These are phyloP conservation scores for Backusella morwellensis DNA, from an alignment of 192 early-diverging fungal species.

Conservation along the genomic window DNA sequence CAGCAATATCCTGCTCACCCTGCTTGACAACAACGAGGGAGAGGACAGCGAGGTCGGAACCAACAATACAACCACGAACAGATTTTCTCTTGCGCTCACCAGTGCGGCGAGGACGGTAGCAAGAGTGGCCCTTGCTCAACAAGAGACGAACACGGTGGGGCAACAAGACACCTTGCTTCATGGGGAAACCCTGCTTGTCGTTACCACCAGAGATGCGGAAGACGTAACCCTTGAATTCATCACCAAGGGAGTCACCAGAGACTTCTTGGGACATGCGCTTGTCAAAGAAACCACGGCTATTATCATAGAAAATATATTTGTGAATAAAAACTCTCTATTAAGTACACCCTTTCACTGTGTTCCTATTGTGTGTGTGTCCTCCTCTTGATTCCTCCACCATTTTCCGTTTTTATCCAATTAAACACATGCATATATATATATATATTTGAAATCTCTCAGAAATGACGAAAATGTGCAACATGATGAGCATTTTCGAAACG, in stretches of 20 bases:
- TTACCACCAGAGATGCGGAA: slow-evolving; percentile 99
- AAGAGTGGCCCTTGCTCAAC: slow-evolving; percentile 93
- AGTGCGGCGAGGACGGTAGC: slow-evolving; percentile 95
- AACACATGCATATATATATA: too few species aligned
- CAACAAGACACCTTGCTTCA: slow-evolving; percentile 98
- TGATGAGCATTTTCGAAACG: too few species aligned
- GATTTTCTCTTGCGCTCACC: slow-evolving; percentile 99
- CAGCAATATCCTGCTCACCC: slow-evolving; percentile 93
- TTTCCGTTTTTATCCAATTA: too few species aligned
- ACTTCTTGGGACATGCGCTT: slow-evolving; percentile 98
- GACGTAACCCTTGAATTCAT: slow-evolving; percentile 99
- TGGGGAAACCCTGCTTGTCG: slow-evolving; percentile 99
- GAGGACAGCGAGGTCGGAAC: slow-evolving; percentile 87
- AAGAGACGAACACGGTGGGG: slow-evolving; percentile 77
- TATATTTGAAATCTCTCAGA: too few species aligned
- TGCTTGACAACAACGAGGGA: slow-evolving; percentile 95
- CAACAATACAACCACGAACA: slow-evolving; percentile 98
- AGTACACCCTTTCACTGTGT: too few species aligned
- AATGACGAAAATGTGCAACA: too few species aligned
- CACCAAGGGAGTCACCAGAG: slow-evolving; percentile 91
- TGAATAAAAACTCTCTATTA: neutral
- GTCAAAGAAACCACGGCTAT: slow-evolving; percentile 94
- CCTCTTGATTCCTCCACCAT: too few species aligned
- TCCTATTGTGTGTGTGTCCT: too few species aligned
- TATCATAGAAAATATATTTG: neutral